Base-by-base conservation (phyloP, 495 filamentous ascomycete species). In the Hyaloscypha finlandica region DNA sequence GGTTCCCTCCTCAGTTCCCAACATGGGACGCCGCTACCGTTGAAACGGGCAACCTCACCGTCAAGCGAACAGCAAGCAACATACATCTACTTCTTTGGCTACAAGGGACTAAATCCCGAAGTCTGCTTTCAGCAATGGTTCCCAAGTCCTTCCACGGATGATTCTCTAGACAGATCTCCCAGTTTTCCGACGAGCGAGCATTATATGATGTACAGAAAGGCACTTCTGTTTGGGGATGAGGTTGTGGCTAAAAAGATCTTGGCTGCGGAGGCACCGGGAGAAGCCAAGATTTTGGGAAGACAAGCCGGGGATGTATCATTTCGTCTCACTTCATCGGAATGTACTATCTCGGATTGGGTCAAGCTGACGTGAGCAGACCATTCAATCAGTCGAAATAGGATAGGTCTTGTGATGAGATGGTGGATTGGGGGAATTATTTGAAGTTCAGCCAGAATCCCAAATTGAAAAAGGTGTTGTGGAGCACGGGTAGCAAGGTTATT, bases 401-500 rank as follows among this genome's bases (percentile, higher is more conserved):
- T 20, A 39, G 25, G 3, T 30, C 48, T n/a, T 52, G 31, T 32
- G 48, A 55, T 54, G 64, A 30, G 22, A 45, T 66, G 2, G 64
- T 66, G 11, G 55, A 52, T 56, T 2, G 29, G 9, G 56, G 55
- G 20, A 66, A 31, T 25, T n/a, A 33, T 53, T 12, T 55, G n/a
- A 66, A 66, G 57, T 66, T 66, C 56, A 39, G 64, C 19, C 64
- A 66, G 39, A 66, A 61, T 60, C 56, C 64, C 19, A 61, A 62
- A 33, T 72, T 85, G 64, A 78, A 75, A 59, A 76, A 74, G 56
- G 66, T 77, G 68, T 67, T 92, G 51, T 71, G 90, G 55, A 75
- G 65, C 32, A 91, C 89, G 3, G 86, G 83, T 11, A 79, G 82
- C 11, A 73, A 81, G 59, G 81, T 87, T 74, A 61, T 90, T 12